Evolutionary conservation across 495 filamentous ascomycete species (phyloP), one percentile per base, ranked within the genome.

Genomic region (Hypoxylon trugodes): DNA sequence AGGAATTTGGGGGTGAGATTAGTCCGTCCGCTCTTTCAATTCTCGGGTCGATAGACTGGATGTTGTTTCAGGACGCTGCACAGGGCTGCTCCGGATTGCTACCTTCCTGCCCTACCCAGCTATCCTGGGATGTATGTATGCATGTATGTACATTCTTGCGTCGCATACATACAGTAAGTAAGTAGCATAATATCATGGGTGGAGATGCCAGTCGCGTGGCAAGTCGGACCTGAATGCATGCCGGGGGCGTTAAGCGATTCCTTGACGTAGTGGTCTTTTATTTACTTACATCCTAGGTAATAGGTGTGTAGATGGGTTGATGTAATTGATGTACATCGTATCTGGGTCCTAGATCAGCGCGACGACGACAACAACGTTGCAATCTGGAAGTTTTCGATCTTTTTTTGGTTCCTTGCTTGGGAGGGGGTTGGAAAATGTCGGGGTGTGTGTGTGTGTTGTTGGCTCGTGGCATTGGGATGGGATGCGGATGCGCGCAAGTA

Each of bases 31-130:
- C n/a, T n/a, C n/a, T n/a, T n/a, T n/a, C n/a, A n/a, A n/a, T n/a
- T n/a, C n/a, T 53, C 41, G 42, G 61, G 22, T 59, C 43, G 54
- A 51, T 47, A n/a, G 21, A 5, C 32, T 42, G 12, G 15, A 6
- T 48, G 26, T n/a, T 40, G 54, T 65, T 65, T 65, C 61, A 65
- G 61, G 49, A 19, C n/a, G n/a, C 41, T 54, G 41, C 36, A 40
- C 35, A 32, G 53, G 54, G 61, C 35, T 60, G 55, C 42, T 38
- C 49, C 42, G 50, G 55, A 55, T 53, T 60, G 50, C 10, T 13
- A 56, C 55, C 30, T 10, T 18, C 38, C n/a, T 0, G 16, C 13
- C 6, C 45, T 33, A 21, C 38, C 5, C 8, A 9, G 25, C 41
- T 8, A 57, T 58, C 24, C 59, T 65, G n/a, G n/a, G n/a, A 65